These are phyloP conservation scores for Fusarium paranaense DNA, from an alignment of 2,329 filamentous ascomycete species.

Conservation along the genomic window DNA sequence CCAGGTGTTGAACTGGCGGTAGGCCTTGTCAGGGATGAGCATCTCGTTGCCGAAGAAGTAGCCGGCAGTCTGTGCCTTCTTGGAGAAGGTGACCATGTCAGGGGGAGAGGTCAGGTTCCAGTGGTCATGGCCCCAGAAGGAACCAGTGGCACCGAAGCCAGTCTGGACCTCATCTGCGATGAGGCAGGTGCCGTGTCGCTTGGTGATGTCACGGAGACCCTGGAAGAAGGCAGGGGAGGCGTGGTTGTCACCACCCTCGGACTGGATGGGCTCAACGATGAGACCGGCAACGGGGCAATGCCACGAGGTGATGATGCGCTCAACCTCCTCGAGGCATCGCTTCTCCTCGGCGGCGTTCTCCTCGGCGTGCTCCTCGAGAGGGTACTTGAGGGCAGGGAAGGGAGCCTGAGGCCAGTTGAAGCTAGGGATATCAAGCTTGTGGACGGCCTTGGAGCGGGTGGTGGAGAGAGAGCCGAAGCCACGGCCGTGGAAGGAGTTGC, in stretches of 20 bases:
- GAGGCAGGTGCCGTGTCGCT: constrained; percentile 75
- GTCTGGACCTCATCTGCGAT: constrained; percentile 91
- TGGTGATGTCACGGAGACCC: constrained; percentile 77
- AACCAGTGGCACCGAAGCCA: constrained; percentile 83
- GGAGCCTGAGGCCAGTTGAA: constrained; percentile 89
- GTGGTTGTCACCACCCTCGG: constrained; percentile 87
- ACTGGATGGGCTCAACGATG: constrained; percentile 84
- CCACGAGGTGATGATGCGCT: constrained; percentile 74
- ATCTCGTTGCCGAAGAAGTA: constrained; percentile 85
- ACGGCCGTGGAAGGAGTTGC: constrained; percentile 82
- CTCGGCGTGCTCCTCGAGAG: constrained; percentile 74
- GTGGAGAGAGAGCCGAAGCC: constrained; percentile 83
- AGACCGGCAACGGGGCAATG: constrained; percentile 79
- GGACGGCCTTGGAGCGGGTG: constrained; percentile 84
- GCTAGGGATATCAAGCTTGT: constrained; percentile 89
- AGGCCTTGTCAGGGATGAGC: constrained; percentile 82
- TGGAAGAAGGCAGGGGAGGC: constrained; percentile 83
- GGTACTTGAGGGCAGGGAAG: constrained; percentile 83
- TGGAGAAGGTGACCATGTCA: constrained; percentile 90
- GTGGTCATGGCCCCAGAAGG: constrained; percentile 90
- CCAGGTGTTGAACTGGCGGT: constrained; percentile 90
- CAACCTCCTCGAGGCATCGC: constrained; percentile 78
- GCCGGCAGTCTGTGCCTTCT: constrained; percentile 87
- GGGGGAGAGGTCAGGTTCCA: constrained; percentile 79
- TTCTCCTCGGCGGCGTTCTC: constrained; percentile 80